phyloP scores from a whole-genome alignment of 176 grass and related monocot genomes.

The Saccharum spontaneum region DNA sequence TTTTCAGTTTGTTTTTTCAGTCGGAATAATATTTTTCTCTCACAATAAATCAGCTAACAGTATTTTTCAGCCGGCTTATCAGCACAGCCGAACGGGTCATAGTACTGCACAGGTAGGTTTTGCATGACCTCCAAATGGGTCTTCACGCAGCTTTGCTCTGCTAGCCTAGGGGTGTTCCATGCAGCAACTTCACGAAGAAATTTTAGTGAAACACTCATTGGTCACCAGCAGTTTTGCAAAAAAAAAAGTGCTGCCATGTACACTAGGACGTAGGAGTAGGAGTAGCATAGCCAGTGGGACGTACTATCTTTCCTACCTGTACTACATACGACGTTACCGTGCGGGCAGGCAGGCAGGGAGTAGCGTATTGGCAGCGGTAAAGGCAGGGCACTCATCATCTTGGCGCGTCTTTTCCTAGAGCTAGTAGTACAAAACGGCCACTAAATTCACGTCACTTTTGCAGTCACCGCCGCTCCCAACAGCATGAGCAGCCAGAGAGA shows the following conservation, averaged over 20 bases:
- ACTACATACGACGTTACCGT: background rate
- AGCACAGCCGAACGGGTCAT: no score
- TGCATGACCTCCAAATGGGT: no score
- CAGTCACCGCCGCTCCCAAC: background rate
- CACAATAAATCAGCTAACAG: no score
- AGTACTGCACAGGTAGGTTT: no score
- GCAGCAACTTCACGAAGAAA: background rate
- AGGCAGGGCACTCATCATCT: background rate
- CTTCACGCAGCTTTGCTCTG: background rate
- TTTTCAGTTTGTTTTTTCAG: no score
- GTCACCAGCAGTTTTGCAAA: background rate
- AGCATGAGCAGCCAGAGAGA: conserved; percentile 26
- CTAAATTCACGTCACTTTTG: conserved; percentile 25
- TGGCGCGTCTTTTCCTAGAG: background rate
- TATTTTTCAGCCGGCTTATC: no score
- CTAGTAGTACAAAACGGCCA: no score
- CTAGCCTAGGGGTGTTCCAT: background rate
- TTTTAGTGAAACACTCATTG: no score
- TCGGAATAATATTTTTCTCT: no score
- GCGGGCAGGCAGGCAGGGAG: no score
- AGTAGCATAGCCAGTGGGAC: background rate
- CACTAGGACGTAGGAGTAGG: no score
- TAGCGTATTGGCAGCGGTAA: background rate
- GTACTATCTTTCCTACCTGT: background rate
- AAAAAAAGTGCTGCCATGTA: no score